These are phyloP conservation scores for Larix sibirica DNA, from an alignment of 83 land plant genomes.

Conservation along the genomic window DNA sequence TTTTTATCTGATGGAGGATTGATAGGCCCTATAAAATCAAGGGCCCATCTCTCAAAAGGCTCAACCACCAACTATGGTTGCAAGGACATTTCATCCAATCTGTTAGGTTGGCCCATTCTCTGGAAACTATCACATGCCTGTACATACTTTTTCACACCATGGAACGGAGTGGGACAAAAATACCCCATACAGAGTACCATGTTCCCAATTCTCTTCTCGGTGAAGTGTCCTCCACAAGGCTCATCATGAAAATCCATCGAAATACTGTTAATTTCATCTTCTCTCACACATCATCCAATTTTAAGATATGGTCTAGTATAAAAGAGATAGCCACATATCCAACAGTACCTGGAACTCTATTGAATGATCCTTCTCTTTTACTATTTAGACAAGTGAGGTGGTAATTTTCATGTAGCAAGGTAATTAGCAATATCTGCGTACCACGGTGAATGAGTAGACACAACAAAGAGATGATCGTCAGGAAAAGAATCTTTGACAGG, in stretches of 20 bases:
- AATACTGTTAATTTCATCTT: neutral
- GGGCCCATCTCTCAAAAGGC: no score
- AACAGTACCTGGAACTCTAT: neutral
- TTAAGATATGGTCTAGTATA: neutral
- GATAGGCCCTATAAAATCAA: no score
- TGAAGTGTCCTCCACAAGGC: neutral
- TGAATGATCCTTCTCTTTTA: neutral
- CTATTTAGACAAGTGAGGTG: neutral
- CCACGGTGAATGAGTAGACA: neutral
- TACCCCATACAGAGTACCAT: neutral
- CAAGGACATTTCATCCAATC: neutral
- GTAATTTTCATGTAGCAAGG: neutral
- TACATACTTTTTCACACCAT: neutral
- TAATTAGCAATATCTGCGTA: neutral
- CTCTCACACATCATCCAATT: neutral
- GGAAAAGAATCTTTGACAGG: neutral
- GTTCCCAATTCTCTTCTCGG: neutral
- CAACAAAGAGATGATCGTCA: neutral
- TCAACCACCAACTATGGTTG: neutral
- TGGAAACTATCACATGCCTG: neutral
- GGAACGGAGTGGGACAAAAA: neutral
- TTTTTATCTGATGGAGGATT: no score
- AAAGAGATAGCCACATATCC: neutral
- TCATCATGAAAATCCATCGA: neutral
- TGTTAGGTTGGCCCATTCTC: neutral